Base-by-base conservation (phyloP, 306 rosid species). In the Amphicarpaea edgeworthii region DNA sequence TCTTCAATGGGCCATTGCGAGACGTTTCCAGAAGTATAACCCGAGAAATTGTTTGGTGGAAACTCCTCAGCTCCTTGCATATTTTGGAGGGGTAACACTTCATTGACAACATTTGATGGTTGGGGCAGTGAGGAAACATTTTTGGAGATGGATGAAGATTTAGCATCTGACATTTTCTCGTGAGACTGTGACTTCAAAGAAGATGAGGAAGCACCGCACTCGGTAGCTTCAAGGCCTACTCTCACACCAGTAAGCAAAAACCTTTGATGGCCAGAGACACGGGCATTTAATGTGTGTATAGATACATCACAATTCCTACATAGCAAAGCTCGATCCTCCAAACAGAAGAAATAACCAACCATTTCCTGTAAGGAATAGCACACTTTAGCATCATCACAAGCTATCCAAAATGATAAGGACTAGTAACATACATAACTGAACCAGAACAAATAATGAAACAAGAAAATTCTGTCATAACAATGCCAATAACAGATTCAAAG, bases 241-340 rank as follows among this genome's bases (percentile, higher is more conserved):
- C 81, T 86, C 34, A 91, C 86, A 51, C 97, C 97, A 45, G 93
- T 87, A 17, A 91, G 90, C 81, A 91, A 85, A 84, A 91, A 91
- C 79, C 97, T 89, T 73, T 84, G 87, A 75, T 91, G 97, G 49
- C 79, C 66, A 3, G 93, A 77, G 68, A 89, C 97, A 72, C 68
- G 69, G 38, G 73, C 41, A 71, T 91, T 89, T n/a, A 85, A 90
- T 8, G 90, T 79, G 84, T 91, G 97, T 74, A 91, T 77, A 11
- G 88, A 87, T 67, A 91, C 89, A 76, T 93, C 98, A 40, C 98
- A 93, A 64, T 90, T 93, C 68, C 96, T 78, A 81, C 98, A 93
- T 30, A 93, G 88, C 77, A 93, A 78, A 40, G 98, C 97, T 4
- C 97, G 93, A 73, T 93, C 97, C 86, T 93, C 97, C 14, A 93